Evolutionary conservation across 805 yeast species (phyloP), one percentile per base, ranked within the genome.

Genomic region (Candida montana): DNA sequence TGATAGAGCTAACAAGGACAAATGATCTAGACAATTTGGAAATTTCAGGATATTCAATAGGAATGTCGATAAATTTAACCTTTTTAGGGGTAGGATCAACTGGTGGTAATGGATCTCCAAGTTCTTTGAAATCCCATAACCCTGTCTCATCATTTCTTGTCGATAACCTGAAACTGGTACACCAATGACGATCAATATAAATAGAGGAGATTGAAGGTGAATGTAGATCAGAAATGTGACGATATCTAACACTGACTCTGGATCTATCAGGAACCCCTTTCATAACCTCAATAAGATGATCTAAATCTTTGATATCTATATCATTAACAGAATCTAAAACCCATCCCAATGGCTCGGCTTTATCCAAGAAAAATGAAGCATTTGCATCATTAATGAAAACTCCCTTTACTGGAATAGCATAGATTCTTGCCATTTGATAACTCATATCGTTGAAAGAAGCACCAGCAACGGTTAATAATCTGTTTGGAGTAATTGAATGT

Each of bases 151-250:
- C 80, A 49, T 79, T 60, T 74, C 83, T 63, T 65, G 83, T 51
- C 3, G 93, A 93, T 36, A 82, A 52, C 50, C 82, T 73, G 60
- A 88, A 83, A 34, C 80, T 71, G 7, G 81, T 72, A 42, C 74
- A 69, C 96, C 96, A 89, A 63, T 87, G 95, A 49, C 96, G 78
- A 55, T 88, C 95, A 38, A 89, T 73, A 52, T 74, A 77, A 10
- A 84, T 70, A 2, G 83, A 75, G n/a, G 78, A 70, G 28, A 83
- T 74, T 35, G 74, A 68, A 29, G 83, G 83, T 2, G 88, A 75
- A 60, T 89, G 95, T 47, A 83, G 69, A 56, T 88, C 96, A 2
- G 87, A 73, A 35, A 88, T 72, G 60, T 87, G 93, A 48, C 90
- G 80, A 62, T 76, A 85, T 43, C 79, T 67, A 18, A 84, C 73